Evolutionary conservation across 352 stramenopile species (phyloP), one percentile per base, ranked within the genome.

Genomic region (Pythium aquatile): DNA sequence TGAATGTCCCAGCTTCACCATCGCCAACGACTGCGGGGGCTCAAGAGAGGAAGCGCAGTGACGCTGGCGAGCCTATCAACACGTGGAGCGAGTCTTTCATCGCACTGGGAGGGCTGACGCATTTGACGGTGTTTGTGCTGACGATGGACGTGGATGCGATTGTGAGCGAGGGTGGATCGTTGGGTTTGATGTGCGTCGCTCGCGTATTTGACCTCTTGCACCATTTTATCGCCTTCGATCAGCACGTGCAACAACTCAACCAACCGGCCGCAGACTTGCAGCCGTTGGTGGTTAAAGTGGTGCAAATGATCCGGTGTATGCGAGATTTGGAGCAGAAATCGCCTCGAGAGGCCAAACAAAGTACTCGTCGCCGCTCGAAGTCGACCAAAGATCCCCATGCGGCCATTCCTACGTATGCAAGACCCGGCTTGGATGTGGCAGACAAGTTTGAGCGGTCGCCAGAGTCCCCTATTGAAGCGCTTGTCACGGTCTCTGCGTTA

Each of bases 171-270:
- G 72, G 83, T 52, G 75, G 81, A 66, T 74, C 72, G 17, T 64
- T 93, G 28, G 69, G 73, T 11, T 61, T 85, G 10, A 87, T 91
- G 81, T 90, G 81, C 32, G 64, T 91, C 39, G 77, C 81, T 1
- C 89, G 87, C 26, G 58, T 93, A 37, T 67, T 91, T n/a, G 85
- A 89, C 29, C 56, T 93, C 26, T 66, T 93, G 39, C 77, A 79
- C 6, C 83, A 90, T 75, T 90, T 90, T 42, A 72, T 90, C 24
- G 40, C 87, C 29, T 70, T 91, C 2, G 75, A 86, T 55, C 28
- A 59, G 30, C 24, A 53, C 10, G 13, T 51, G 17, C 17, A 51
- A 8, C 53, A 72, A 64, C 13, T 70, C 75, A 56, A 53, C 76
- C 46, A 13, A 16, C 16, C 44, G 7, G 7, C 44, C 5, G 44